Conservation (phyloP, 2,329 filamentous ascomycete genomes). For the Scedosporium boydii region DNA sequence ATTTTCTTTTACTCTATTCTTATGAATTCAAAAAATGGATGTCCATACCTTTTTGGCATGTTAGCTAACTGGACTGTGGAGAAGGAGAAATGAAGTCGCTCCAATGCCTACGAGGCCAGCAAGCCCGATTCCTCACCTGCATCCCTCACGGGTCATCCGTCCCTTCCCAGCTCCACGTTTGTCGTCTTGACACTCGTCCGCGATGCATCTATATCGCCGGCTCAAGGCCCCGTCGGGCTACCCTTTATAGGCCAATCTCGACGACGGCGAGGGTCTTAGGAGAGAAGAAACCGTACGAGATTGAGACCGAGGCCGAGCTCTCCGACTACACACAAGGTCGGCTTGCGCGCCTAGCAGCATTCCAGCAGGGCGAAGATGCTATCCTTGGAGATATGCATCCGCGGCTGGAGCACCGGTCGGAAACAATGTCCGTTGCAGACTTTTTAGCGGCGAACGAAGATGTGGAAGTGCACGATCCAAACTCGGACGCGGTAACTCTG, state of each 20-base stretch:
- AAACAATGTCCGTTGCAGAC: constrained; percentile 12
- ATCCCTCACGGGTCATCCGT: not conserved
- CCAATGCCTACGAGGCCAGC: constrained; percentile 21
- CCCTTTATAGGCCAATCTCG: not conserved
- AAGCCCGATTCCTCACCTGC: constrained; percentile 1
- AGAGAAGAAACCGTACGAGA: not conserved
- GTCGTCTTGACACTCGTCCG: not conserved
- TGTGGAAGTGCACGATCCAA: not conserved
- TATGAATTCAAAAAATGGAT: not conserved
- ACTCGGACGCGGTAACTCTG: constrained; percentile 12
- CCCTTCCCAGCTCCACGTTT: not conserved
- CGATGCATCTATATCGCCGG: not conserved
- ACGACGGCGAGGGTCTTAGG: not conserved
- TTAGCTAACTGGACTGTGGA: constrained; percentile 7
- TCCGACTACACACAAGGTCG: constrained; percentile 28
- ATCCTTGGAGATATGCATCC: constrained; percentile 7
- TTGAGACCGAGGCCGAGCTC: constrained; percentile 13
- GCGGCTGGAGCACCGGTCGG: constrained; percentile 8
- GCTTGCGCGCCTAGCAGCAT: constrained; percentile 20
- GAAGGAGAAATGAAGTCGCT: constrained; percentile 24
- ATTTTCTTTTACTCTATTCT: not conserved
- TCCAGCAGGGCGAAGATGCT: constrained; percentile 13
- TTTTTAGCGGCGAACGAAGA: constrained; percentile 8
- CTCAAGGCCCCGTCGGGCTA: not conserved
- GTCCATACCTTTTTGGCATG: constrained; percentile 12